Base-by-base conservation (phyloP, 306 rosid genomes). In the Vigna radiata region DNA sequence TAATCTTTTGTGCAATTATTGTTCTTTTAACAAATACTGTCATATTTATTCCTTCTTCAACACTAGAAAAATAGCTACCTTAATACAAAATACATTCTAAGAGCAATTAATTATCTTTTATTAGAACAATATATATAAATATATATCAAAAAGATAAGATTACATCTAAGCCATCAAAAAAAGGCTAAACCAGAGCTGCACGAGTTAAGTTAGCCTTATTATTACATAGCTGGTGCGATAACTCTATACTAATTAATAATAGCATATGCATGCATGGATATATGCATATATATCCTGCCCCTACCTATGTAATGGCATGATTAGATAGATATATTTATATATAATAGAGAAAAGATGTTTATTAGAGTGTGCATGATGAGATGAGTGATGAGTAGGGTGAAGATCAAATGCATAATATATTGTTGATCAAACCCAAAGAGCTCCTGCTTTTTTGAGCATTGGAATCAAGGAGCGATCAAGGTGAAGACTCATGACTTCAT, bases 401-500 rank as follows among this genome's bases (percentile, higher is more conserved):
- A 70, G 75, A 48, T 55, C 33, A 36, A 11, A 15, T 25, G 10
- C 2, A 56, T 56, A 9, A 15, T 3, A 15, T 3, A n/a, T 17
- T 2, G 13, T 3, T 27, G 62, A 74, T 72, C 73, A 82, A 68
- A 96, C 86, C 98, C 99, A 96, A 13, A 92, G 80, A 68, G 97
- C 99, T 4, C 99, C 98, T 4, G 80, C 99, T 62, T 85, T 83
- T 63, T 86, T 88, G 43, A 96, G 99, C 99, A 96, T 92, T 47
- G 99, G 97, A 77, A 91, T 88, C 60, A 96, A 81, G 84, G 95
- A 83, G 4, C 98, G 83, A 36, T 86, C 85, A 21, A 96, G 97
- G 76, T 92, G 99, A 84, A 89, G 99, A 67, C 88, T 92, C 99
- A 92, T 92, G 27, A 96, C 90, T 76, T 96, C 91, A 81, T 91